Conservation (phyloP, 73 alveolate genomes). For the Paramecium pentaurelia region DNA sequence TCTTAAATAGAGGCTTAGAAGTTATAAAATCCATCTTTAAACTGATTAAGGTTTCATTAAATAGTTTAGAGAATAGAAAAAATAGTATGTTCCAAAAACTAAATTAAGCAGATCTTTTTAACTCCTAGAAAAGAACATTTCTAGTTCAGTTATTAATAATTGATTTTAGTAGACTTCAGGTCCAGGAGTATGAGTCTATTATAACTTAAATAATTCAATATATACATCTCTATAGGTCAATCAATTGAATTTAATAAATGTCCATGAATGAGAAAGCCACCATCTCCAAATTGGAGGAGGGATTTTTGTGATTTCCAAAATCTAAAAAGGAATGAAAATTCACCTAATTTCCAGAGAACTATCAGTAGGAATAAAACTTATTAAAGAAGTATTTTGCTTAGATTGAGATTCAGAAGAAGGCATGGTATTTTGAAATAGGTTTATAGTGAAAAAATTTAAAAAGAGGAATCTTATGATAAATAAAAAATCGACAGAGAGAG, state of each 20-base stretch:
- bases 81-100: not conserved
- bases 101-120: too few relatives aligned
- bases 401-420: not conserved
- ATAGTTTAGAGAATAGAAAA: not conserved
- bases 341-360: slow-evolving; percentile 11
- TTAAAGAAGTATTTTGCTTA: slow-evolving; percentile 42
- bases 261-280: not conserved
- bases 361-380: slow-evolving; percentile 31
- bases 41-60: slow-evolving; percentile 44
- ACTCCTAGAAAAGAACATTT: too few relatives aligned
- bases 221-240: too few relatives aligned
- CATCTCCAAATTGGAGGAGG: not conserved
- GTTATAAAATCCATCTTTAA: not conserved
- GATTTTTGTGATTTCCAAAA: slow-evolving; percentile 1
- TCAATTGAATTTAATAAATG: slow-evolving; percentile 30
- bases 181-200: too few relatives aligned
- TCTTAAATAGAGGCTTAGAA: not conserved
- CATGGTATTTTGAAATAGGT: slow-evolving; percentile 2
- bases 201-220: too few relatives aligned
- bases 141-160: too few relatives aligned
- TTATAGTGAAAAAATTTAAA: not conserved
- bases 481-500: not conserved
- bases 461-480: slow-evolving; percentile 21
- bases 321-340: not conserved
- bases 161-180: too few relatives aligned